These are phyloP conservation scores for Carex littledalei DNA, from an alignment of 176 grass and related monocot genomes.

Conservation along the genomic window DNA sequence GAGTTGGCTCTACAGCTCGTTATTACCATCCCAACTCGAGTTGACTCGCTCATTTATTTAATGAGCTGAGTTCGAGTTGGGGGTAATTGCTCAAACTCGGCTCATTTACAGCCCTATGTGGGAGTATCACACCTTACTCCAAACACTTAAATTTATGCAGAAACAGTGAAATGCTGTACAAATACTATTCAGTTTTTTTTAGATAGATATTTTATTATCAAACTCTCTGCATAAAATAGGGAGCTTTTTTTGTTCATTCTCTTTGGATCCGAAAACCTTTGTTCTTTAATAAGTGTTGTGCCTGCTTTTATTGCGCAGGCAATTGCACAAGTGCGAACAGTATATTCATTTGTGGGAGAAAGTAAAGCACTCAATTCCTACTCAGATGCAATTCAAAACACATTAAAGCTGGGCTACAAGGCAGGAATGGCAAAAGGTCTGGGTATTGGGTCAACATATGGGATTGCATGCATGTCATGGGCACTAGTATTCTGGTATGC, in stretches of 20 bases:
- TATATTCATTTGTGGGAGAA: conserved; percentile 95
- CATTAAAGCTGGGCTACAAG: conserved; percentile 92
- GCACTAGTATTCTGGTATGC: conserved; percentile 98
- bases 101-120: too few relatives aligned
- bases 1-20: too few relatives aligned
- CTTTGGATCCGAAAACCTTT: neutral
- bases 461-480: conserved; percentile 98
- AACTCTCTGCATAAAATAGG: neutral
- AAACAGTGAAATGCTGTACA: neutral
- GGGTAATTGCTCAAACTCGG: too few relatives aligned
- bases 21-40: too few relatives aligned
- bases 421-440: conserved; percentile 98
- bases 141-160: neutral
- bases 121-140: conserved; percentile 1
- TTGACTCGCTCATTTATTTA: too few relatives aligned
- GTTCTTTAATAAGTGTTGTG: neutral
- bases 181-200: neutral
- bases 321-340: conserved; percentile 96
- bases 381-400: conserved; percentile 88
- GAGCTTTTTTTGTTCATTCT: neutral
- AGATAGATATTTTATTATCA: neutral
- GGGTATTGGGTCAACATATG: conserved; percentile 93
- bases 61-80: too few relatives aligned
- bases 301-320: conserved; percentile 32
- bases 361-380: conserved; percentile 90